Conservation (phyloP, 1,284 basidiomycete species). For the Sphagnurus paluster region DNA sequence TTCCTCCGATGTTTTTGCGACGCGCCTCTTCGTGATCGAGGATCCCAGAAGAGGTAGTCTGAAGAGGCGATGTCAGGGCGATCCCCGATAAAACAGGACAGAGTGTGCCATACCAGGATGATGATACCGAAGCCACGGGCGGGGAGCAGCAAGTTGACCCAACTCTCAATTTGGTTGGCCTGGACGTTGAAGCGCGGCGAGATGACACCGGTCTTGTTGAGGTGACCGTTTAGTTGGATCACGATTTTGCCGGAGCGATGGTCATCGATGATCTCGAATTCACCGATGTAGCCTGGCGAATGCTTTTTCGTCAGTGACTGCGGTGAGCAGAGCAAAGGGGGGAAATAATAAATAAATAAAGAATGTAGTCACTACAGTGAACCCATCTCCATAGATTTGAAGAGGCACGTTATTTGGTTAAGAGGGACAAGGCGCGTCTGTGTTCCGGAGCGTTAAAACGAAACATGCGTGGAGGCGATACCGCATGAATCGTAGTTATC, state of each 20-base stretch:
- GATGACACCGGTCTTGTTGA: conserved; percentile 99
- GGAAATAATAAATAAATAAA: conserved; percentile 5
- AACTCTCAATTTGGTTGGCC: conserved; percentile 88
- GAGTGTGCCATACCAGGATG: conserved; percentile 68
- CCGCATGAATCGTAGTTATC: conserved; percentile 74
- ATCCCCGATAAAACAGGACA: not conserved
- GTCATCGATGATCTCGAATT: conserved; percentile 99
- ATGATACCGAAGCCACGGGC: conserved; percentile 96
- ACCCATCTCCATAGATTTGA: conserved; percentile 41
- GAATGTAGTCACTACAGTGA: conserved; percentile 59
- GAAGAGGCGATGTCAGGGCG: conserved; percentile 2
- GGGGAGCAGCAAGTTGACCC: conserved; percentile 93
- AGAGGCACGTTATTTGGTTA: conserved; percentile 50
- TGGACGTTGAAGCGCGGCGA: conserved; percentile 98
- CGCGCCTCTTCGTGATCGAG: conserved; percentile 99
- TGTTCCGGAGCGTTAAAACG: conserved; percentile 77
- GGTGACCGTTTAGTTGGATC: conserved; percentile 95
- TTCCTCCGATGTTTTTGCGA: conserved; percentile 96
- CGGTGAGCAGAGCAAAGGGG: too few species aligned
- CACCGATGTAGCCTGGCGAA: conserved; percentile 90
- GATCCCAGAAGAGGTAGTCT: conserved; percentile 98
- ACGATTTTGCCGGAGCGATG: conserved; percentile 99
- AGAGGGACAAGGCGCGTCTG: conserved; percentile 41
- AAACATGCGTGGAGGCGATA: conserved; percentile 52
- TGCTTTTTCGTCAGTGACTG: conserved; percentile 8